These are phyloP conservation scores for Selaginella tamariscina DNA, from an alignment of 75 land plant species.

Conservation along the genomic window DNA sequence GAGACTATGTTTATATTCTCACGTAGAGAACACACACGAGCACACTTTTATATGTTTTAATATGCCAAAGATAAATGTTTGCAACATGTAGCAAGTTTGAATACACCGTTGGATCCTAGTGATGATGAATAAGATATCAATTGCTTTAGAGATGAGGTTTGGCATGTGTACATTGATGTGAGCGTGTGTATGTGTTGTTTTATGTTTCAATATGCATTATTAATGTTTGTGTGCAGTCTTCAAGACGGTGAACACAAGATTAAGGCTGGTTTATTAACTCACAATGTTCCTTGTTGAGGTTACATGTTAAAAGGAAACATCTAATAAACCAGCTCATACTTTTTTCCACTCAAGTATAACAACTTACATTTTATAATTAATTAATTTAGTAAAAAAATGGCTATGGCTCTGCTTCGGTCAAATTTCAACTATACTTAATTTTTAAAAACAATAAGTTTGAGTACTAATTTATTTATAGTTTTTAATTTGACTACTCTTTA, in stretches of 20 bases:
- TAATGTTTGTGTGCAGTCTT: constrained; percentile 8
- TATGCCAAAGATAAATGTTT: neutral
- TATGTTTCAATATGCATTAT: neutral
- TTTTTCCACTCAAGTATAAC: neutral
- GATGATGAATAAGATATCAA: constrained; percentile 36
- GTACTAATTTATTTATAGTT: too few species aligned
- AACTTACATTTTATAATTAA: too few species aligned
- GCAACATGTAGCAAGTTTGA: constrained; percentile 14
- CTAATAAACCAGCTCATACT: neutral
- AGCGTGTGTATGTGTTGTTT: neutral
- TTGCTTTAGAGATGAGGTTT: constrained; percentile 30
- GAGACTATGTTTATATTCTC: neutral
- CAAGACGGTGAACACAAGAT: constrained; percentile 27
- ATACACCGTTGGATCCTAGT: constrained; percentile 17
- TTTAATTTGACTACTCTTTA: too few species aligned
- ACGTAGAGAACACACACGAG: neutral
- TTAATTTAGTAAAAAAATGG: too few species aligned
- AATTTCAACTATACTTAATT: too few species aligned
- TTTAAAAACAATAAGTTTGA: too few species aligned
- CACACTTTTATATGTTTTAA: neutral
- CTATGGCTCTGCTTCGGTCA: too few species aligned
- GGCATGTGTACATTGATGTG: constrained; percentile 30
- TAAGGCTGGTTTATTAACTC: constrained; percentile 29
- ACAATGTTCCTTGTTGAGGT: constrained; percentile 42
- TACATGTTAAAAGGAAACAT: constrained; percentile 28